A percentile compares a stretch with the other conserved stretches of the same genome.
These are phyloP conservation scores for Epithele typhae DNA, from an alignment of 768 basidiomycete genomes.

Conservation along the genomic window DNA sequence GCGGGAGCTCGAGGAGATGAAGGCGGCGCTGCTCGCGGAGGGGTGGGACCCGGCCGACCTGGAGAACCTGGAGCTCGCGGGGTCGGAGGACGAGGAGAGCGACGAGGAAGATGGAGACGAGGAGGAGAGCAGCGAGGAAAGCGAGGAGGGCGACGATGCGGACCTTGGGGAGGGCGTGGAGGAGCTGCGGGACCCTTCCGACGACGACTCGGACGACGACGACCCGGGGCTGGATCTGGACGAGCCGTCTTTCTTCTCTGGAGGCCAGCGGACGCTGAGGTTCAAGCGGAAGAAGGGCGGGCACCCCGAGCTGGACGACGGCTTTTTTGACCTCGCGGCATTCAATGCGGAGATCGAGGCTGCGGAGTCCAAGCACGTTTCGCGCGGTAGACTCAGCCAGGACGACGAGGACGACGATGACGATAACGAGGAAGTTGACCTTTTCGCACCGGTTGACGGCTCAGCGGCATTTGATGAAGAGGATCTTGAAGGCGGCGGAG, in stretches of 20 bases:
- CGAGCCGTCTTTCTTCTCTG: constrained; percentile 19
- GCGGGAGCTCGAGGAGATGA: constrained; percentile 20
- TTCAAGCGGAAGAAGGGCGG: constrained; percentile 20
- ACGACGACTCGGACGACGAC: constrained; percentile 24
- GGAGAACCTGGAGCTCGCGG: constrained; percentile 25
- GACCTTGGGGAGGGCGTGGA: constrained; percentile 29
- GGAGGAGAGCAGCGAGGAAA: constrained; percentile 23
- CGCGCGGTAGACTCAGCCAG: constrained; percentile 54
- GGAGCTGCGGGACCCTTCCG: constrained; percentile 27
- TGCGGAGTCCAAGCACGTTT: constrained; percentile 61
- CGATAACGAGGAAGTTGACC: constrained; percentile 53
- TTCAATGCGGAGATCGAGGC: constrained; percentile 87
- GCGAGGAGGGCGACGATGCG: constrained; percentile 24
- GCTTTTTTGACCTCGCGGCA: constrained; percentile 80
- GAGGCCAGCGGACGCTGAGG: constrained; percentile 17
- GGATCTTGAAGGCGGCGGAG: constrained; percentile 43
- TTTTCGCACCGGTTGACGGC: constrained; percentile 60
- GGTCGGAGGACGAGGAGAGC: constrained; percentile 25
- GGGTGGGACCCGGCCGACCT: constrained; percentile 30
- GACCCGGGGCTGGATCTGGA: constrained; percentile 17
- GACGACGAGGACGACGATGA: constrained; percentile 51
- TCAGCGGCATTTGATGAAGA: constrained; percentile 36
- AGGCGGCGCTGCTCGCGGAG: constrained; percentile 23
- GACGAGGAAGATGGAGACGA: constrained; percentile 27
- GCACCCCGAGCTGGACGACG: constrained; percentile 70